These are phyloP conservation scores for Cicer pinnatifidum DNA, from an alignment of 306 rosid species.

Conservation along the genomic window DNA sequence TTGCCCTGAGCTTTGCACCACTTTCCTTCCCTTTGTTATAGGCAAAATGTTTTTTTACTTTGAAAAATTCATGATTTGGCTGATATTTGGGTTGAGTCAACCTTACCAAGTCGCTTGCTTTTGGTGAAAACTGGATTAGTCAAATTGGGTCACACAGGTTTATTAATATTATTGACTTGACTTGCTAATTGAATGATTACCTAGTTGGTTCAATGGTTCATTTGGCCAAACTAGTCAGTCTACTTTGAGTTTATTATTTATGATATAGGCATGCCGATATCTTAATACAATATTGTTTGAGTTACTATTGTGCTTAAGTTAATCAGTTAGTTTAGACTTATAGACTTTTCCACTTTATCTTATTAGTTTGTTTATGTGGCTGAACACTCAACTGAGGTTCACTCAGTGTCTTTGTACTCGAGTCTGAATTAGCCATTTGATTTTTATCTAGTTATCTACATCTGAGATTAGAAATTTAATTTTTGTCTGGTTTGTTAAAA, in stretches of 20 bases:
- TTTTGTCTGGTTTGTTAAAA: conserved; percentile 42
- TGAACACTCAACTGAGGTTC: conserved; percentile 24
- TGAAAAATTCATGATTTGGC: neutral
- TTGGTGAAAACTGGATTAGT: neutral
- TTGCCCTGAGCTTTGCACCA: neutral
- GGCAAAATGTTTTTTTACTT: neutral
- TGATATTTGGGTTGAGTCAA: neutral
- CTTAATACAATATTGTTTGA: neutral
- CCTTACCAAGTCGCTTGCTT: neutral
- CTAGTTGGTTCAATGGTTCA: neutral
- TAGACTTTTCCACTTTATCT: conserved; percentile 14
- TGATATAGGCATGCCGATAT: neutral
- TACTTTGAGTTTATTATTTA: neutral
- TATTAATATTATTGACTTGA: neutral
- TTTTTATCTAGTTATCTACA: conserved; percentile 22
- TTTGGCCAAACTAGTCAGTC: neutral
- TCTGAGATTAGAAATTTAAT: neutral
- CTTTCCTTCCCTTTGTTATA: neutral
- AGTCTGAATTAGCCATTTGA: neutral
- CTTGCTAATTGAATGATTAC: neutral
- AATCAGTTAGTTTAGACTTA: neutral
- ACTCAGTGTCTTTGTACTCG: neutral
- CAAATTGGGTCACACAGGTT: neutral
- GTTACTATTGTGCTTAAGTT: neutral
- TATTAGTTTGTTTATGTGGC: neutral